Evolutionary conservation across 345 rosid species (phyloP), one percentile per base, ranked within the genome.

Genomic region (Iberis pinnata): DNA sequence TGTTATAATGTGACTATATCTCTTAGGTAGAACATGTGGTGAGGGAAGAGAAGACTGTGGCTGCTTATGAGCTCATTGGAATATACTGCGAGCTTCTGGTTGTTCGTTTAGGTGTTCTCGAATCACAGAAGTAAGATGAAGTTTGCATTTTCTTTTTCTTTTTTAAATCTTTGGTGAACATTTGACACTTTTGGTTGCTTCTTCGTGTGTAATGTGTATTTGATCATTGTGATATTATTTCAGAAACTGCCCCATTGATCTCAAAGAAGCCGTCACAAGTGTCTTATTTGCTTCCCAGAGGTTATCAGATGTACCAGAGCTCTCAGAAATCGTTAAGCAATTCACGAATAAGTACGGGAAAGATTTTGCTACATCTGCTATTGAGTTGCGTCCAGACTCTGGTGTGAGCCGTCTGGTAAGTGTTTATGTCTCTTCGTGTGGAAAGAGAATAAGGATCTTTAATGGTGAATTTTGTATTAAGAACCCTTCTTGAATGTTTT

Each of bases 361-460:
- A 57, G 95, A 85, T 31, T 92, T 88, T 54, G 74, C 73, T 32
- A 52, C 79, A 10, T 73, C 82, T 19, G 88, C 98, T 10, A 71
- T 78, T 73, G 94, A 83, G 68, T 43, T 92, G 46, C 94, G 88
- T 56, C 97, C 97, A 11, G 85, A 83, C 63, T 81, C 95, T 78
- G 97, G 98, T 49, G 97, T 85, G 18, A 75, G 85, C 67, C 97
- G 95, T 49, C 49, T 75, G 76, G 98, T 88, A 73, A 73, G 89
- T 67, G 24, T 11, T 5, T 29, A 9, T n/a, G n/a, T n/a, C n/a
- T n/a, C n/a, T n/a, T 1, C 9, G 0, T 26, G 8, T 29, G 33
- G 10, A 29, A 29, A 9, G 8, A 29, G 25, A 22, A 22, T 3
- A 22, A 22, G 25, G 6, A 22, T 22, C 25, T 2, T 22, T 3